Evolutionary conservation across 1,284 basidiomycete genomes (phyloP).

Genomic region (Phylloporus sp.): DNA sequence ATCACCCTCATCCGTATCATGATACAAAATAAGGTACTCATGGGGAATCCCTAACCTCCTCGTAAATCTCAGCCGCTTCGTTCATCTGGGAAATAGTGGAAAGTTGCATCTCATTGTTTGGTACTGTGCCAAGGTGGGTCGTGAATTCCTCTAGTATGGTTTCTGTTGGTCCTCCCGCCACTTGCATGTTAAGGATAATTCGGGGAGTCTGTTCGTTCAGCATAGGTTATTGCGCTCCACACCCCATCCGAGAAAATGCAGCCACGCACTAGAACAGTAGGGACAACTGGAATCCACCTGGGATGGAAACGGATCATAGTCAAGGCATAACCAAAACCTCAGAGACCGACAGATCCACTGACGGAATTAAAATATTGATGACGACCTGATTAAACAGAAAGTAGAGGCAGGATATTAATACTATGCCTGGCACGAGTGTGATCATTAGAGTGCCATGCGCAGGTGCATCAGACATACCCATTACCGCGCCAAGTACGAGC

Average conservation of each 20-base stretch:
- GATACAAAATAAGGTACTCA: background rate
- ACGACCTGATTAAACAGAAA: conserved; percentile 4
- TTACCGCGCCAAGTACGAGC: conserved; percentile 13
- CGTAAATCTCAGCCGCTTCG: background rate
- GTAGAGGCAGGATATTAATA: conserved; percentile 8
- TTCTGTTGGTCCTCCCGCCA: conserved; percentile 14
- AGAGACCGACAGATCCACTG: too few relatives aligned
- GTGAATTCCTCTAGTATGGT: background rate
- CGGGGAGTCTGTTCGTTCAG: conserved; percentile 19
- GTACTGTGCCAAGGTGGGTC: background rate
- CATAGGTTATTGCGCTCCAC: background rate
- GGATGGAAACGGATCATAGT: background rate
- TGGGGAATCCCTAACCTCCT: background rate
- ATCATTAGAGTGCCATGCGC: background rate
- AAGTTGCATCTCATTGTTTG: background rate
- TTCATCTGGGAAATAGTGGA: background rate
- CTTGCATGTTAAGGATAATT: conserved; percentile 28
- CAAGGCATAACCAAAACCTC: background rate
- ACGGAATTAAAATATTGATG: conserved; percentile 26
- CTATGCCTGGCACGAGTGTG: conserved; percentile 9
- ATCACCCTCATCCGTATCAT: too few relatives aligned
- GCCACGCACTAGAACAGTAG: conserved; percentile 25
- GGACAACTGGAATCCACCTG: conserved; percentile 22
- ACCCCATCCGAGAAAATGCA: background rate
- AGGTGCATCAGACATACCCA: conserved; percentile 10